Evolutionary conservation across 495 filamentous ascomycete species (phyloP).

Genomic region (Trichoderma virens): DNA sequence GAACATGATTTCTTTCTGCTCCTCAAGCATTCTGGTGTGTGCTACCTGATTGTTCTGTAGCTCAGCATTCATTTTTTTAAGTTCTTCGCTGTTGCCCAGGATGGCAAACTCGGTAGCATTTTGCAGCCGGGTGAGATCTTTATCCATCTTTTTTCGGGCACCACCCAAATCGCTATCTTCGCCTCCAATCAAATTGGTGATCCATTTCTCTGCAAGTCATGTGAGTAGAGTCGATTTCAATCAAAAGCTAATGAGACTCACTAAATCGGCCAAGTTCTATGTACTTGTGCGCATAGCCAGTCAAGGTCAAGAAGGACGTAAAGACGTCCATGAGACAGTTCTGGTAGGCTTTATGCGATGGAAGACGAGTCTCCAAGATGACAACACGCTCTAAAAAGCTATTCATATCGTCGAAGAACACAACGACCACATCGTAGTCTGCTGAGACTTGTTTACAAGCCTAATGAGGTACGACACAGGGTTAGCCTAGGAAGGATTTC

Average conservation of each 20-base stretch:
- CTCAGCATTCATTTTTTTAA: constrained; percentile 14
- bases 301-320: constrained; percentile 18
- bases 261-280: constrained; percentile 19
- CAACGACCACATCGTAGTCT: constrained; percentile 22
- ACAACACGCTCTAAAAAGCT: constrained; percentile 21
- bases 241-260: not conserved
- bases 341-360: constrained; percentile 16
- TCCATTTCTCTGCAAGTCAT: constrained; percentile 17
- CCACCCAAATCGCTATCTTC: constrained; percentile 17
- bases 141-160: constrained; percentile 18
- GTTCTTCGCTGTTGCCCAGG: constrained; percentile 19
- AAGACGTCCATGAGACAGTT: constrained; percentile 21
- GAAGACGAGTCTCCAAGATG: constrained; percentile 19
- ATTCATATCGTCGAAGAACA: constrained; percentile 20
- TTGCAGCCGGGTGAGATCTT: constrained; percentile 15
- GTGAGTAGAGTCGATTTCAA: not conserved
- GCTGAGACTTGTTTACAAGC: constrained; percentile 21
- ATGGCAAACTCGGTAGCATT: constrained; percentile 18
- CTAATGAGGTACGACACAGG: not conserved
- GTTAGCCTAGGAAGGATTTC: not conserved
- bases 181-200: constrained; percentile 15
- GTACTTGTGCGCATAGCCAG: constrained; percentile 20
- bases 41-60: constrained; percentile 13
- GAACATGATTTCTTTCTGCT: constrained; percentile 15
- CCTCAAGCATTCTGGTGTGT: constrained; percentile 16